Evolutionary conservation across 129 eudicot genomes (phyloP), one percentile per base, ranked within the genome.

Genomic region (Dittrichia graveolens): DNA sequence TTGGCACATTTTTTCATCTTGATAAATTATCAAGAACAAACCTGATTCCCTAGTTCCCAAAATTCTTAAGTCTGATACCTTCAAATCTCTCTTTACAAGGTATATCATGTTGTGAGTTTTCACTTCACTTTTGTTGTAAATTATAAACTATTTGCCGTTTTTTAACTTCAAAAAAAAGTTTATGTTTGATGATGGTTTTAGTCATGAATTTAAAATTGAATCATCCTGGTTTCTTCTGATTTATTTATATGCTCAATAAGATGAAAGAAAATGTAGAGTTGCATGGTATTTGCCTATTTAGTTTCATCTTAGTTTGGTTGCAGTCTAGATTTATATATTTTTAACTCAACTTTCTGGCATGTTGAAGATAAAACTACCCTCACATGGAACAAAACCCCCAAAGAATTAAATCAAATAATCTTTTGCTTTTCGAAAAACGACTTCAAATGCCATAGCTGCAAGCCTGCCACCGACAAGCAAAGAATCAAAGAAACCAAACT

Each of bases 381-480:
- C 45, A 35, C 59, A 59, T 8, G 5, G 9, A 4, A 41, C 43
- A 53, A 13, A 61, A 37, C 9, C 4, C 7, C 7, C 43, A 11
- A 15, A 12, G 11, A n/a, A n/a, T 0, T 6, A 10, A n/a, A 62
- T 83, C 78, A 94, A 66, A 90, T 89, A 39, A 94, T 84, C 86
- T 94, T 94, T 78, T 88, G 88, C 91, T 91, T 94, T 70, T 90
- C 88, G 10, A 94, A 94, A 84, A 85, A 94, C 43, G 93, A 69
- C 83, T 90, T 90, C 66, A 94, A 74, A 69, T 90, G 98, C 93
- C 95, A 86, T 62, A 88, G 53, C 65, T 94, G 98, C 67, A 90
- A 61, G 40, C 88, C 96, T 3, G 97, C 88, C 37, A 88, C 97
- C 0, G 93, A 86, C 38, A 80, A 69, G 79, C 89, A 87, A 62